Percentiles rank a stretch among this genome's conserved stretches.
These are phyloP conservation scores for Psilocybe cubensis DNA, from an alignment of 768 basidiomycete genomes.

Conservation along the genomic window DNA sequence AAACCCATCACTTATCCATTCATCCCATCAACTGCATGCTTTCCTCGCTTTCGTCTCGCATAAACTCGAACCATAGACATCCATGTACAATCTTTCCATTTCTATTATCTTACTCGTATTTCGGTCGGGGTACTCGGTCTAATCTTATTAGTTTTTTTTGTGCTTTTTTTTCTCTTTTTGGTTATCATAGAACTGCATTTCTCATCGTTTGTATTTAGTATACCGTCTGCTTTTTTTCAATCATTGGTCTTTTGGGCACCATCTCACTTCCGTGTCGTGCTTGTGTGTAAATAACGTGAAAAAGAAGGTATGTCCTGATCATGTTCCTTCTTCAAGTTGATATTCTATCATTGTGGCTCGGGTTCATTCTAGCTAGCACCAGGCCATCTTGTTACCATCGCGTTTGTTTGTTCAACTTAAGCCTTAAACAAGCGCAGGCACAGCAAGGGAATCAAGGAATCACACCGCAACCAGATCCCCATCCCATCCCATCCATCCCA, in stretches of 20 bases:
- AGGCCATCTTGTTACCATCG: not conserved
- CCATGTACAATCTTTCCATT: constrained; percentile 20
- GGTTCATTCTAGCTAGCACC: not conserved
- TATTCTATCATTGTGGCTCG: constrained; percentile 1
- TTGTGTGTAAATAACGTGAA: not conserved
- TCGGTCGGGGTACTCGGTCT: constrained; percentile 27
- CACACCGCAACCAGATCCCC: no score
- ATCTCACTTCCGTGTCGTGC: not conserved
- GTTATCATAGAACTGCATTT: constrained; percentile 19
- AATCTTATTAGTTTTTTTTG: constrained; percentile 22
- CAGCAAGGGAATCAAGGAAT: no score
- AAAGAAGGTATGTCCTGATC: not conserved
- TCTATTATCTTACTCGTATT: constrained; percentile 21
- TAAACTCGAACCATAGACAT: constrained; percentile 21
- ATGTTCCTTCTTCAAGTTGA: not conserved
- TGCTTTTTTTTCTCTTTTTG: not conserved
- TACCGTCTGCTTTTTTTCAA: constrained; percentile 19
- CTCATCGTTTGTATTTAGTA: constrained; percentile 17
- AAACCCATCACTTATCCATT: constrained; percentile 1
- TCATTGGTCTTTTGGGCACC: constrained; percentile 13
- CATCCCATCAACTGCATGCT: constrained; percentile 16
- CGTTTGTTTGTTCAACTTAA: not conserved
- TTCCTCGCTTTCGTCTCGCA: constrained; percentile 24
- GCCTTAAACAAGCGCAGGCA: not conserved
- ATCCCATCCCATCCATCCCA: not conserved